phyloP scores from a whole-genome alignment of 768 basidiomycete genomes.

The Leccinellum luteum region DNA sequence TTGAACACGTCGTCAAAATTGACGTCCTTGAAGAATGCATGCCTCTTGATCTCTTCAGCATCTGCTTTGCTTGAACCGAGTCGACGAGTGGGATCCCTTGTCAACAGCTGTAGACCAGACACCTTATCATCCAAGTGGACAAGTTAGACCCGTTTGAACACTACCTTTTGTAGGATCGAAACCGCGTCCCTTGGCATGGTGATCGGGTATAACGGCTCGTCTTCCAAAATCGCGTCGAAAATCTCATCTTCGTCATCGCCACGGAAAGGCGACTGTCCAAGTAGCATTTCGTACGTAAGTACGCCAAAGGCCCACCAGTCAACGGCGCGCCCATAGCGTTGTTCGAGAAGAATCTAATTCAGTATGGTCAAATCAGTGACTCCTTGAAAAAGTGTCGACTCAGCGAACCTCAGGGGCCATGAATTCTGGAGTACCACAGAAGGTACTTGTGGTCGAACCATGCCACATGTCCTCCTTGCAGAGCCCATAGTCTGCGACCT shows the following conservation, averaged over 20 bases:
- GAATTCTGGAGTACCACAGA: slow-evolving; percentile 99
- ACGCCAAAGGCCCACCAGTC: slow-evolving; percentile 99
- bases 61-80: slow-evolving; percentile 90
- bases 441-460: slow-evolving; percentile 94
- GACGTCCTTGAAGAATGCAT: slow-evolving; percentile 98
- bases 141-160: not conserved
- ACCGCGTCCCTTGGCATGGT: slow-evolving; percentile 99
- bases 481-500: slow-evolving; percentile 97
- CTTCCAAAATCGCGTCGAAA: slow-evolving; percentile 97
- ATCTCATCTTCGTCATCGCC: slow-evolving; percentile 99
- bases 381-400: not conserved
- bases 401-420: slow-evolving; percentile 94
- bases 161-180: slow-evolving; percentile 89
- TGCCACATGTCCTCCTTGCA: slow-evolving; percentile 99
- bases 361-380: not conserved
- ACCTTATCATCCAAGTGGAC: slow-evolving; percentile 2
- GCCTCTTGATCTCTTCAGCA: slow-evolving; percentile 95
- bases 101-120: slow-evolving; percentile 69
- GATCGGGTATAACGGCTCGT: slow-evolving; percentile 97
- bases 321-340: slow-evolving; percentile 96
- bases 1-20: slow-evolving; percentile 96
- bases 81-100: slow-evolving; percentile 86
- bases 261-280: slow-evolving; percentile 98
- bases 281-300: slow-evolving; percentile 96
- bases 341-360: slow-evolving; percentile 91